phyloP scores from a whole-genome alignment of 441 rosid species.

The Daphne laureola region DNA sequence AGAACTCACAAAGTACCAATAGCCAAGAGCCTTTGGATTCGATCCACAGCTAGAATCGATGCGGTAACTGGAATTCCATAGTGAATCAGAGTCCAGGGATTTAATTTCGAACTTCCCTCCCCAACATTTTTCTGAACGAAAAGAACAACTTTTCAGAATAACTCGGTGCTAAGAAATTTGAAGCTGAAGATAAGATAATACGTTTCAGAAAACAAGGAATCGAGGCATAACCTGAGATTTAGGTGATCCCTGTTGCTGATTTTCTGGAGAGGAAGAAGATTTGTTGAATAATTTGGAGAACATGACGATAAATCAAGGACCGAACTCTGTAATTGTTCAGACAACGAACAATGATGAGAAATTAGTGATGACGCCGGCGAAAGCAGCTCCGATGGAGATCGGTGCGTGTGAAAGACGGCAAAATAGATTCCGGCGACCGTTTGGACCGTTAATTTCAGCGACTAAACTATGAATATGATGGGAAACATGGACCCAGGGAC shows the following conservation, averaged over 20 bases:
- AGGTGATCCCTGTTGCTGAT: slow-evolving; percentile 21
- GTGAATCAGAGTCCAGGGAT: slow-evolving; percentile 40
- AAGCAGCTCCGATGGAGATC: background rate
- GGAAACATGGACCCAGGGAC: slow-evolving; percentile 7
- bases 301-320: slow-evolving; percentile 33
- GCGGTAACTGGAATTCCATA: slow-evolving; percentile 63
- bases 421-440: background rate
- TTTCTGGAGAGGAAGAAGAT: slow-evolving; percentile 17
- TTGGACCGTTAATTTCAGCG: slow-evolving; percentile 2
- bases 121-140: slow-evolving; percentile 7
- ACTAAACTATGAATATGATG: background rate
- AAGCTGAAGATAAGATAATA: background rate
- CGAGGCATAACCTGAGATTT: slow-evolving; percentile 27
- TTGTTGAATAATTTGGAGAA: slow-evolving; percentile 53
- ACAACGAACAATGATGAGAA: background rate
- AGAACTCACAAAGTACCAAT: slow-evolving; percentile 58
- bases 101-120: slow-evolving; percentile 34
- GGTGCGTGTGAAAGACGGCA: background rate
- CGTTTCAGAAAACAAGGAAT: background rate
- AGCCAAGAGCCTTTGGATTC: slow-evolving; percentile 53
- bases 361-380: background rate
- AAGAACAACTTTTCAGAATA: background rate
- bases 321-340: background rate
- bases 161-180: background rate
- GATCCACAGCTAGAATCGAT: slow-evolving; percentile 55